These are phyloP conservation scores for Trichosanthes cucumerina DNA, from an alignment of 306 rosid genomes.

Conservation along the genomic window DNA sequence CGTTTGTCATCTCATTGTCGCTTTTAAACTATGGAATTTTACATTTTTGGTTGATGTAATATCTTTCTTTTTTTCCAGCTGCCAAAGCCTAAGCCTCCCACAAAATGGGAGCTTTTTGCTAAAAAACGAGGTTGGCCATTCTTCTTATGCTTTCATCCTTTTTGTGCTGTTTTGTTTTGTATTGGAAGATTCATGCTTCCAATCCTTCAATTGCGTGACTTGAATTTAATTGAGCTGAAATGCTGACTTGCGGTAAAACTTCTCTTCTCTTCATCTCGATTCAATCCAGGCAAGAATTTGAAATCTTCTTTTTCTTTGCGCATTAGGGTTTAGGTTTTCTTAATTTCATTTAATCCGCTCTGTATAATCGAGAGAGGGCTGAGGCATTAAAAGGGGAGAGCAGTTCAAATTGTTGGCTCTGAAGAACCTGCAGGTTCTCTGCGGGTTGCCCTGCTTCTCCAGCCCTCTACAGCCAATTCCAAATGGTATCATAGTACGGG, in stretches of 20 bases:
- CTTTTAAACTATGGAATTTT: not conserved
- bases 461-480: constrained; percentile 37
- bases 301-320: not conserved
- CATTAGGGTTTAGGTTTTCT: not conserved
- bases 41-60: not conserved
- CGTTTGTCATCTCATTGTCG: not conserved
- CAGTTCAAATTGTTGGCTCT: constrained; percentile 40
- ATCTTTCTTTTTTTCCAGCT: constrained; percentile 30
- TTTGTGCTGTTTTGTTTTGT: not conserved
- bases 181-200: not conserved
- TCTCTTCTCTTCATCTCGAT: fast-evolving
- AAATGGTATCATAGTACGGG: constrained; percentile 90
- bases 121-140: constrained; percentile 49
- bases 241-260: too few relatives aligned
- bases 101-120: constrained; percentile 83
- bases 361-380: constrained; percentile 23
- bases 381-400: constrained; percentile 58
- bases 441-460: constrained; percentile 61
- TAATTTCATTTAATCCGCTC: not conserved
- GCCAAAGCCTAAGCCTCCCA: constrained; percentile 74
- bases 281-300: not conserved
- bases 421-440: constrained; percentile 71
- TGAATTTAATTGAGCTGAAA: not conserved
- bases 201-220: not conserved
- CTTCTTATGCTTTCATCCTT: not conserved